A percentile compares a stretch with the other conserved stretches of the same genome.
These are phyloP conservation scores for Wickerhamomyces silvicola DNA, from an alignment of 805 yeast species.

Conservation along the genomic window DNA sequence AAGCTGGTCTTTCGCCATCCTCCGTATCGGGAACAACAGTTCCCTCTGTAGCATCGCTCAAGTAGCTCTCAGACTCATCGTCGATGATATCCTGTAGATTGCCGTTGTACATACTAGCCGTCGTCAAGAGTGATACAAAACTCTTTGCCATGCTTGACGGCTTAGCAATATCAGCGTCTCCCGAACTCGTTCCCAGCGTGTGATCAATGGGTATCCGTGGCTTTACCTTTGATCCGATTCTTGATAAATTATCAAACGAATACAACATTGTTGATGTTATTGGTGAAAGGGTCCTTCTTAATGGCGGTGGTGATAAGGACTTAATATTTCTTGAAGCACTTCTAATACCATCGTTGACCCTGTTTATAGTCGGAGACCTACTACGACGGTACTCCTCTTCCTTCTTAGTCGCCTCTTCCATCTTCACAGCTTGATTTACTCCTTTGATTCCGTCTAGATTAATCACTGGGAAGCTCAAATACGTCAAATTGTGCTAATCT, in stretches of 20 bases:
- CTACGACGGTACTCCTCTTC: neutral
- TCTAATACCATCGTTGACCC: neutral
- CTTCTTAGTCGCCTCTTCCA: neutral
- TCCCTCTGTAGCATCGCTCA: too few species aligned
- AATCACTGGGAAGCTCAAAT: too few species aligned
- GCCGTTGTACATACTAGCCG: slow-evolving; percentile 43
- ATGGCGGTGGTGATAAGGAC: neutral
- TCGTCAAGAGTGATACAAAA: slow-evolving; percentile 47
- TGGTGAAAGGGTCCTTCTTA: slow-evolving; percentile 1
- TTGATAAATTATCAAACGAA: neutral
- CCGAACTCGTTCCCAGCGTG: neutral
- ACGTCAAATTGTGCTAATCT: too few species aligned
- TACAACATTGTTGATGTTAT: neutral
- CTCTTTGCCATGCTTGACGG: slow-evolving; percentile 43
- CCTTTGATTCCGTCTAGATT: too few species aligned
- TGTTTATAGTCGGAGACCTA: neutral
- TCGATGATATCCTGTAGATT: slow-evolving; percentile 27
- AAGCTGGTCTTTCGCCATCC: neutral
- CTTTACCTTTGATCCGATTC: neutral
- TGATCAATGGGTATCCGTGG: neutral
- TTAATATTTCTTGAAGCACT: neutral
- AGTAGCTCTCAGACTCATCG: slow-evolving; percentile 9
- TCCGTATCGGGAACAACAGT: too few species aligned
- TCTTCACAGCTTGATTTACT: neutral
- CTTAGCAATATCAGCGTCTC: slow-evolving; percentile 26